Conservation (phyloP, 2,329 filamentous ascomycete genomes). For the Pseudocercospora crystallina region DNA sequence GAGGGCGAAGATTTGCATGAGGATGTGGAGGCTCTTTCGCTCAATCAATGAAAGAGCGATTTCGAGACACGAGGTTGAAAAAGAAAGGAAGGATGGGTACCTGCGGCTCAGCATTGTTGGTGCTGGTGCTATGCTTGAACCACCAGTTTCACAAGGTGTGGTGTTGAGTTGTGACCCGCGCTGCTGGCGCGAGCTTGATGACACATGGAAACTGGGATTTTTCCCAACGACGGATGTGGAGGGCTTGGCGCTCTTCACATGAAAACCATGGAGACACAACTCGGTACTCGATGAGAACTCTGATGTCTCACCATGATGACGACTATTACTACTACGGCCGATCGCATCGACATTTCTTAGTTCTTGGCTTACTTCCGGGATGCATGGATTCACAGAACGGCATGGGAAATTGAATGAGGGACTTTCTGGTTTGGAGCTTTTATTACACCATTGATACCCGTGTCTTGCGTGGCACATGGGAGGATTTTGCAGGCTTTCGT, state of each 20-base stretch:
- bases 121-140: no score
- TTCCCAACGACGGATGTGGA: no score
- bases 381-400: background rate
- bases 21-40: constrained; percentile 46
- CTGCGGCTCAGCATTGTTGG: no score
- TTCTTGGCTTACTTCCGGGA: background rate
- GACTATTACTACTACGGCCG: constrained; percentile 1
- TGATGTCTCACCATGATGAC: background rate
- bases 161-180: background rate
- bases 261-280: background rate
- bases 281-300: background rate
- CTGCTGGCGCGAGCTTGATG: background rate
- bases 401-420: background rate
- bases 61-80: no score
- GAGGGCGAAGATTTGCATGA: constrained; percentile 46
- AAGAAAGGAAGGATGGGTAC: no score
- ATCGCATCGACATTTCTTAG: constrained; percentile 1
- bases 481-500: background rate
- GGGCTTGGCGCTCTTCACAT: background rate
- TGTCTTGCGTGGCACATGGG: background rate
- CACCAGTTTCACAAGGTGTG: background rate
- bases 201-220: no score
- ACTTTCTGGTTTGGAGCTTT: background rate
- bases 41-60: background rate
- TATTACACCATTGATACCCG: background rate